These are phyloP conservation scores for Trichomonas gallinae DNA, from an alignment of 208 protist genomes.

Conservation along the genomic window DNA sequence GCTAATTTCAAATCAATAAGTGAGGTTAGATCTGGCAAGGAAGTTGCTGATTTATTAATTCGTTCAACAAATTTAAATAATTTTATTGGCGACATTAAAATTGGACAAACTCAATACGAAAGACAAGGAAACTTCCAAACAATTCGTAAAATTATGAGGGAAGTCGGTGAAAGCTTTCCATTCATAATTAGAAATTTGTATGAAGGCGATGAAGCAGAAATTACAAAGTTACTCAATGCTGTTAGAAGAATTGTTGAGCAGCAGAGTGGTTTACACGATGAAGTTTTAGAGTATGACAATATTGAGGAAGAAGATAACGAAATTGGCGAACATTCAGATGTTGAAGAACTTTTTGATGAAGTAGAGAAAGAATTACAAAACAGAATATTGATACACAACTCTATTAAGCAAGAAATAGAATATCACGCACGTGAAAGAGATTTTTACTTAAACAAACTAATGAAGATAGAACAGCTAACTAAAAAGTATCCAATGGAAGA, in stretches of 20 bases:
- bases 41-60: background rate
- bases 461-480: background rate
- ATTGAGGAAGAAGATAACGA: background rate
- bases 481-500: background rate
- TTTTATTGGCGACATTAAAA: background rate
- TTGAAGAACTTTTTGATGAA: background rate
- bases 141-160: background rate
- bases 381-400: background rate
- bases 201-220: background rate
- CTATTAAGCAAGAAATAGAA: background rate
- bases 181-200: background rate
- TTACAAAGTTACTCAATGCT: background rate
- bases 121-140: background rate
- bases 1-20: background rate
- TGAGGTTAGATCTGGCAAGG: background rate
- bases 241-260: background rate
- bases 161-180: background rate
- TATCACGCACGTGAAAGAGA: background rate
- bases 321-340: background rate
- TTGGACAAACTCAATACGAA: background rate
- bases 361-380: background rate
- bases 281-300: background rate
- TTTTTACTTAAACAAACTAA: background rate
- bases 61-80: background rate
- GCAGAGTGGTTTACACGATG: background rate